Evolutionary conservation across 2,329 filamentous ascomycete species (phyloP), one percentile per base, ranked within the genome.

Genomic region (Raffaelea albimanens): DNA sequence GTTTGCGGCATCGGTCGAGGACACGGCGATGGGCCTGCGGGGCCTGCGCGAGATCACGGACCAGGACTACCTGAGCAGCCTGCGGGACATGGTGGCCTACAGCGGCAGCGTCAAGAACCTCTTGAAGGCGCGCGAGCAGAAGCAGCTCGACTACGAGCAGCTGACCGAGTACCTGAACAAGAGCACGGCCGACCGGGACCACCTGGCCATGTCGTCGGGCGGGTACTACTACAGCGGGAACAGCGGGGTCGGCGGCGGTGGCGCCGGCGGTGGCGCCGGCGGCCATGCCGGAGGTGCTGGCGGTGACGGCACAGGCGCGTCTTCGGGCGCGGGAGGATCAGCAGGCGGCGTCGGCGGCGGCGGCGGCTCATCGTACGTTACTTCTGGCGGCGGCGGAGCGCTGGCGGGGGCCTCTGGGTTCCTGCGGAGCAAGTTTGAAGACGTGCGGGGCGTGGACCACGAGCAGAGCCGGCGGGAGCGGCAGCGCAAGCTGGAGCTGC

Each of bases 101-200:
- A 91, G 89, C 55, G 70, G 78, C n/a, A 85, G 89, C 0, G 72
- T 97, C 42, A 95, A 95, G 65, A 76, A 80, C 21, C 81, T 98
- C 5, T 80, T 98, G 53, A 95, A 95, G 64, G 87, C 87, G 1
- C 83, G 93, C 33, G 93, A 98, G 69, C 89, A 94, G 69, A 98
- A 98, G 63, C 93, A 98, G 64, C 83, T 98, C 49, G 93, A 98
- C 68, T 95, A 91, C 60, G 93, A 98, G 67, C 90, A 88, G 55
- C 75, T 98, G 31, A 95, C 89, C 23, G 91, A 97, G 62, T 97
- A 97, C 65, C 85, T 96, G 46, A 87, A 87, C 68, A 95, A 95
- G 63, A 88, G 87, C 1, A 88, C 87, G 3, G 70, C 81, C 3
- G 93, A 98, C 65, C 84, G 90, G 43, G 93, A 98, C 65, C 73